Evolutionary conservation across 2,329 filamentous ascomycete species (phyloP), one percentile per base, ranked within the genome.

Genomic region (Beauveria bassiana): DNA sequence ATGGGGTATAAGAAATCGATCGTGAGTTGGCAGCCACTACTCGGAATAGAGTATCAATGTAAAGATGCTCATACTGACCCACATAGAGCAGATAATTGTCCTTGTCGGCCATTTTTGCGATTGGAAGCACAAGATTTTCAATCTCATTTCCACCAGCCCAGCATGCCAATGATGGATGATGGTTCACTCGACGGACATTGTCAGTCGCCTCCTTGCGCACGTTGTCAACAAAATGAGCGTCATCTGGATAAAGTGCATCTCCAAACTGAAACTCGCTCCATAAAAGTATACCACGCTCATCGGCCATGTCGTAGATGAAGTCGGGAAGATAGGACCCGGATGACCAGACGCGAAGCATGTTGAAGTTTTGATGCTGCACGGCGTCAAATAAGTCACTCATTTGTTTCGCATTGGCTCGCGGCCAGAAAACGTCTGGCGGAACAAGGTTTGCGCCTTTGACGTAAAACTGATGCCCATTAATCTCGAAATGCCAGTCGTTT

Each of bases 251-350:
- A 3, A 86, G 70, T 0, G 82, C 78, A 68, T 86, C 84, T 12
- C 81, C 80, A 67, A 86, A 87, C 66, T 87, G 77, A 64, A 87
- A 86, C 63, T 87, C 84, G 54, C 79, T 83, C 84, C 84, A 87
- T 0, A 87, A 73, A 7, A 87, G 71, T 5, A 87, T 76, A 1
- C 85, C 85, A 66, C 78, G 77, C 67, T 85, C 81, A 68, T 87
- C 84, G 1, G 84, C 85, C 10, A 86, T 72, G 61, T 86, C 83
- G 66, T 84, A 87, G 63, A 87, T 81, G 64, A 83, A 86, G 64
- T 86, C 83, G 1, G 82, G 83, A 1, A 79, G 75, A 64, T 87
- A 87, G 1, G 81, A 79, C 2, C 84, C 83, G 22, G 79, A 82
- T 14, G 83, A 77, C 85, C 85, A 87, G 2, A 86, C 79, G 6